Conservation (phyloP, 371 early-diverging fungal genomes). For the Lichtheimia ramosa region DNA sequence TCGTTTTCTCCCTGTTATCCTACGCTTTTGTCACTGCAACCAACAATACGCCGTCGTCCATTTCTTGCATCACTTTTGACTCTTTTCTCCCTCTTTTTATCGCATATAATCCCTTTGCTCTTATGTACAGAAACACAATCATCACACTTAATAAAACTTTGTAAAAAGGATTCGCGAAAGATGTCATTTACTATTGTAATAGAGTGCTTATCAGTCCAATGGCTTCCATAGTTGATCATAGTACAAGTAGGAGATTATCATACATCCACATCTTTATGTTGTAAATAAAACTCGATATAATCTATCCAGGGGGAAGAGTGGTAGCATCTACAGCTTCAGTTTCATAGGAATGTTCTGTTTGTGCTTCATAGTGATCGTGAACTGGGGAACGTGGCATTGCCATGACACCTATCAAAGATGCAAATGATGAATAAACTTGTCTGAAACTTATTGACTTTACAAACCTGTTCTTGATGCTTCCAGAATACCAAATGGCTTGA, state of each 20-base stretch:
- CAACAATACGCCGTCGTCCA: no score
- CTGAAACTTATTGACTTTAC: no score
- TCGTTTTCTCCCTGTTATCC: neutral
- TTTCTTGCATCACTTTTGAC: no score
- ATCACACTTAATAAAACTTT: neutral
- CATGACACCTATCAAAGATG: slow-evolving; percentile 63
- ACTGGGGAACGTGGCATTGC: slow-evolving; percentile 91
- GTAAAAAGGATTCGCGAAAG: slow-evolving; percentile 9
- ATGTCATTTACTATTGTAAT: neutral
- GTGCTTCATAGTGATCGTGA: slow-evolving; percentile 66
- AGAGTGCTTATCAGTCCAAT: neutral
- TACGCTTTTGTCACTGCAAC: no score
- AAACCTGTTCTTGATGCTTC: slow-evolving; percentile 86
- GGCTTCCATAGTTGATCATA: no score
- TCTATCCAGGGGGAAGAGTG: slow-evolving; percentile 91
- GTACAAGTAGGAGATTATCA: neutral
- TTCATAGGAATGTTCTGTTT: slow-evolving; percentile 51
- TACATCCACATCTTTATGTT: neutral
- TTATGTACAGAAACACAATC: slow-evolving; percentile 1
- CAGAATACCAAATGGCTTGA: slow-evolving; percentile 94
- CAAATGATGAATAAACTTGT: no score
- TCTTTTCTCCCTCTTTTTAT: no score
- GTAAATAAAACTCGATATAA: neutral
- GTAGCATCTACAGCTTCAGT: slow-evolving; percentile 80
- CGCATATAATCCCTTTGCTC: no score